Evolutionary conservation across 1,139 yeast genomes (phyloP).

Genomic region (Suhomyces panamericanus): DNA sequence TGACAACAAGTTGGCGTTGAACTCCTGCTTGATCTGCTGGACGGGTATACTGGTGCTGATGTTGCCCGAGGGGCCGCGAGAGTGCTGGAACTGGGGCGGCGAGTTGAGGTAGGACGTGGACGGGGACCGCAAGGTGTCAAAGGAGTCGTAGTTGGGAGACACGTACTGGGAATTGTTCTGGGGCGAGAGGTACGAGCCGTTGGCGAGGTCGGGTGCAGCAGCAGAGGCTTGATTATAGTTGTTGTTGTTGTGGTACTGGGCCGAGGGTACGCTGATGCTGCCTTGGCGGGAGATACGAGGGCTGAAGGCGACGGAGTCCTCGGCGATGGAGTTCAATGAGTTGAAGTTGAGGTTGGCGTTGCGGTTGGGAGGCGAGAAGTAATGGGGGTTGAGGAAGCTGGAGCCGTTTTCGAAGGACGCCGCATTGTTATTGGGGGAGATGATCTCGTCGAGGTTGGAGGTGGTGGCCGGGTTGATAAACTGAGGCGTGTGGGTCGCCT

Average conservation of each 20-base stretch:
- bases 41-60: constrained; percentile 35
- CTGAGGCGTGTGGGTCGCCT: constrained; percentile 7
- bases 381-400: constrained; percentile 39
- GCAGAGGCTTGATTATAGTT: constrained; percentile 16
- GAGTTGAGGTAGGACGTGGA: constrained; percentile 36
- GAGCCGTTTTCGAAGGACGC: constrained; percentile 16
- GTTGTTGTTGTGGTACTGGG: constrained; percentile 16
- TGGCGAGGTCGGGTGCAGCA: constrained; percentile 14
- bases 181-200: constrained; percentile 19
- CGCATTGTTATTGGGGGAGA: constrained; percentile 29
- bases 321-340: constrained; percentile 36
- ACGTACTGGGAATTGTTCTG: constrained; percentile 17
- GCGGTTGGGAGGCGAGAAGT: constrained; percentile 42
- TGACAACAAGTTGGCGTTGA: constrained; percentile 23
- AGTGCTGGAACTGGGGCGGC: constrained; percentile 31
- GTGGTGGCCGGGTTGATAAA: constrained; percentile 20
- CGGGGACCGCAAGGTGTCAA: constrained; percentile 35
- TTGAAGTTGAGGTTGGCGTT: constrained; percentile 26
- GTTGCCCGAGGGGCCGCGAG: constrained; percentile 21
- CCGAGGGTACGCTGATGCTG: constrained; percentile 30
- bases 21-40: constrained; percentile 20
- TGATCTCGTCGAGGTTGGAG: constrained; percentile 37
- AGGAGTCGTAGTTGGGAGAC: constrained; percentile 24
- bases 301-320: constrained; percentile 29
- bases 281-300: constrained; percentile 37